phyloP scores from a whole-genome alignment of 116 monocot species.

The Posidonia oceanica region DNA sequence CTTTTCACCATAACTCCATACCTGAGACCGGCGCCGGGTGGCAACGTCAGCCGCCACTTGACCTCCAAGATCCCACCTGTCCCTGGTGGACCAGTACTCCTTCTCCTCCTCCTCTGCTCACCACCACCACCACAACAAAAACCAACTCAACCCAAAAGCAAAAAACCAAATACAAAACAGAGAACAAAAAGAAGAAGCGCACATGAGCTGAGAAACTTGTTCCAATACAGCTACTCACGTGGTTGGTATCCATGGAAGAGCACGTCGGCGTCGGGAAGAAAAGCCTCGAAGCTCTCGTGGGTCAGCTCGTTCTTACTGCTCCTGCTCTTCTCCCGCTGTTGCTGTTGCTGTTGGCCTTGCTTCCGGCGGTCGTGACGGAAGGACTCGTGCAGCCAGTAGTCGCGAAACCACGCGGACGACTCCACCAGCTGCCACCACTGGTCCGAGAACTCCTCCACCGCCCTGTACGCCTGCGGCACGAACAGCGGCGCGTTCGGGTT shows the following conservation, averaged over 20 bases:
- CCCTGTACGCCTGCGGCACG: slow-evolving; percentile 61
- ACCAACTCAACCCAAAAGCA: background rate
- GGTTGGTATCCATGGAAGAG: slow-evolving; percentile 23
- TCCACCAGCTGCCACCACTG: slow-evolving; percentile 82
- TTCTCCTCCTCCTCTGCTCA: slow-evolving; percentile 4
- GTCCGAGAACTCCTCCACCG: slow-evolving; percentile 82
- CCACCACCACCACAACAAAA: background rate
- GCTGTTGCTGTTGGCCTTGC: slow-evolving; percentile 1
- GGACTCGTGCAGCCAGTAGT: slow-evolving; percentile 43
- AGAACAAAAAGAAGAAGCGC: background rate
- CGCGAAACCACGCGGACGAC: slow-evolving; percentile 65
- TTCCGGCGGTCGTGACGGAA: background rate
- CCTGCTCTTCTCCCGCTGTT: too few species aligned
- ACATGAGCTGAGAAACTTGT: too few species aligned
- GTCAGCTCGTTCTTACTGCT: background rate
- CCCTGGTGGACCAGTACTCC: background rate
- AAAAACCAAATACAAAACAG: background rate
- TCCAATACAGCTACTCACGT: slow-evolving; percentile 10
- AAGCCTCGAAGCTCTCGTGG: background rate
- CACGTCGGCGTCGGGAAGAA: slow-evolving; percentile 13
- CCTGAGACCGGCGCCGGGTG: too few species aligned
- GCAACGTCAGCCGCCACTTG: too few species aligned
- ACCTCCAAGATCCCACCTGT: background rate
- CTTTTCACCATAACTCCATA: too few species aligned
- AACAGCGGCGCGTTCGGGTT: slow-evolving; percentile 91